These are phyloP conservation scores for Anthoceros angustus DNA, from an alignment of 225 moss, liverwort and hornwort species.

Conservation along the genomic window DNA sequence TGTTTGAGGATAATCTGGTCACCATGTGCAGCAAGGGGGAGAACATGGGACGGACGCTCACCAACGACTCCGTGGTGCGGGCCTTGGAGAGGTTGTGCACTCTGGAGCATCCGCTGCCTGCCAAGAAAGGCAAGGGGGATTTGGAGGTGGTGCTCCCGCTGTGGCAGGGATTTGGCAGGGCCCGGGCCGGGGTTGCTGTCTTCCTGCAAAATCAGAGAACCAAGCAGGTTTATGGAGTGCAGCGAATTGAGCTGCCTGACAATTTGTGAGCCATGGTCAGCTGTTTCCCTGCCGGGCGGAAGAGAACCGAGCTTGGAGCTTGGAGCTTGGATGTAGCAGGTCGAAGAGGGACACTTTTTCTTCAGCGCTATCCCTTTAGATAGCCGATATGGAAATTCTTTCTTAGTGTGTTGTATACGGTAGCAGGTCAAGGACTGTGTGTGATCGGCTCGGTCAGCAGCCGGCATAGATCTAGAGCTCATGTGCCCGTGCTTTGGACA, in stretches of 20 bases:
- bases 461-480: no score
- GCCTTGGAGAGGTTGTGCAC: slow-evolving; percentile 77
- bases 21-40: slow-evolving; percentile 74
- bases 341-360: no score
- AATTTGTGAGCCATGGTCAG: slow-evolving; percentile 14
- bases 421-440: no score
- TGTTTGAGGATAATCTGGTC: slow-evolving; percentile 70
- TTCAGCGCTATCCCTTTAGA: no score
- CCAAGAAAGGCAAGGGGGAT: slow-evolving; percentile 40
- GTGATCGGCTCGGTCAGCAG: no score
- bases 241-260: slow-evolving; percentile 52
- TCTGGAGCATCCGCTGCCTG: slow-evolving; percentile 40
- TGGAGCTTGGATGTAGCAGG: no score
- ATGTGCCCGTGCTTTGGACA: no score
- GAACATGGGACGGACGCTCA: slow-evolving; percentile 61
- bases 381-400: no score
- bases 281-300: neutral
- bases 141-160: slow-evolving; percentile 49
- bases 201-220: slow-evolving; percentile 68
- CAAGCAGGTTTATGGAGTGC: slow-evolving; percentile 53
- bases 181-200: slow-evolving; percentile 58
- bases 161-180: slow-evolving; percentile 53
- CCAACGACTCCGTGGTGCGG: slow-evolving; percentile 74
- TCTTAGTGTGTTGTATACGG: no score
- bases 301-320: no score